phyloP scores from a whole-genome alignment of 495 filamentous ascomycete genomes.

The Saxophila tyrrhenica region DNA sequence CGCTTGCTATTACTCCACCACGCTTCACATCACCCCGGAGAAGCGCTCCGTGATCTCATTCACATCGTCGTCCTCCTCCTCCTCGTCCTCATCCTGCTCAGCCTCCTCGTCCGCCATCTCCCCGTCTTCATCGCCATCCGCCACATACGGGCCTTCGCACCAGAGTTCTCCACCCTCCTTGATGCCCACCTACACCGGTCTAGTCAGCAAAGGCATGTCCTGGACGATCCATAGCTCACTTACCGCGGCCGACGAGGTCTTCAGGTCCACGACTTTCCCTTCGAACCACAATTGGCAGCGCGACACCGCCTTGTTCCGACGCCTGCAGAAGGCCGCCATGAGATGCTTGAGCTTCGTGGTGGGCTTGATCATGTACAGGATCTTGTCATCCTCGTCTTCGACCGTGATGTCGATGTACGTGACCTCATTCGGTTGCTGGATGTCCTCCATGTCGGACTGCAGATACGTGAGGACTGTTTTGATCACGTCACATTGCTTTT shows the following conservation, averaged over 20 bases:
- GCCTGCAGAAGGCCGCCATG: not conserved
- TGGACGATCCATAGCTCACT: not conserved
- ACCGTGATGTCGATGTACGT: no score
- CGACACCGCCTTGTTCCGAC: not conserved
- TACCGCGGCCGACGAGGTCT: not conserved
- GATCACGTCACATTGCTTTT: no score
- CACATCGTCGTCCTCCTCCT: not conserved
- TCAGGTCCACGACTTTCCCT: not conserved
- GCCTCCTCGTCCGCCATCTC: no score
- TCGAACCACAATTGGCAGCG: not conserved
- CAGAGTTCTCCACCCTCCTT: no score
- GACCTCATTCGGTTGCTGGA: not conserved
- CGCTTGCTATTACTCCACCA: not conserved
- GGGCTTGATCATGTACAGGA: not conserved
- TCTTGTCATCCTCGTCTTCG: not conserved
- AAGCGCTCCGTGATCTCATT: not conserved
- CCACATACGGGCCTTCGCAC: no score
- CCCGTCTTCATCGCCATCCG: no score
- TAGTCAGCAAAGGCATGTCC: no score
- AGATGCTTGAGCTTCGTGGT: not conserved
- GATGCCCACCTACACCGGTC: no score
- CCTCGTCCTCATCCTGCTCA: not conserved
- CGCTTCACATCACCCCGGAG: not conserved
- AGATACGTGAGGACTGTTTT: no score
- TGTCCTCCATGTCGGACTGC: not conserved